phyloP scores from a whole-genome alignment of 768 basidiomycete genomes.

The Mycena latifolia region DNA sequence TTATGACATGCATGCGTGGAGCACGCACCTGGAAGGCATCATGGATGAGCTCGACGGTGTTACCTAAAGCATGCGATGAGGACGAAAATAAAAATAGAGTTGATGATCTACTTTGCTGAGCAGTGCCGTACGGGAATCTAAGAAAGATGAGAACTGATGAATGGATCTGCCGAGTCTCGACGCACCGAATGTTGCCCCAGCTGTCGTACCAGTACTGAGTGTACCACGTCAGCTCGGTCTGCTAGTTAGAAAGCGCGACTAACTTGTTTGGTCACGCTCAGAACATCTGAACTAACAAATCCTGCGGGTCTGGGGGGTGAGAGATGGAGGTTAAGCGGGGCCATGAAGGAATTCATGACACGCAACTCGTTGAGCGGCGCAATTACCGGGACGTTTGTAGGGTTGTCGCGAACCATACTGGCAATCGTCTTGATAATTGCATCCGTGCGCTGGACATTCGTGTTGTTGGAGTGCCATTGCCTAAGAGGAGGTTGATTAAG shows the following conservation, averaged over 20 bases:
- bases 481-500: conserved; percentile 39
- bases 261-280: conserved; percentile 62
- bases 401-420: conserved; percentile 65
- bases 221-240: conserved; percentile 14
- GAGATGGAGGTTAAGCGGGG: conserved; percentile 1
- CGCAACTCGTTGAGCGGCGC: conserved; percentile 86
- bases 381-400: conserved; percentile 72
- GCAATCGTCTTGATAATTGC: conserved; percentile 74
- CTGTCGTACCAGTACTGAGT: conserved; percentile 80
- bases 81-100: background rate
- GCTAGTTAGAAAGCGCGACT: conserved; percentile 11
- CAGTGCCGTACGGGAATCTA: conserved; percentile 46
- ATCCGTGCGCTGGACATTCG: conserved; percentile 77
- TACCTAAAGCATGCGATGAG: conserved; percentile 15
- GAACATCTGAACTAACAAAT: conserved; percentile 63
- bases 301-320: conserved; percentile 78
- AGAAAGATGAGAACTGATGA: background rate
- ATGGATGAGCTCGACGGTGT: conserved; percentile 26
- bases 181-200: conserved; percentile 78
- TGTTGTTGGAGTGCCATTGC: conserved; percentile 75
- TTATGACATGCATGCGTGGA: background rate
- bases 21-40: conserved; percentile 31
- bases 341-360: background rate
- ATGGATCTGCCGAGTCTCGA: background rate
- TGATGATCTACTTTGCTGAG: conserved; percentile 54